Evolutionary conservation across 2,329 filamentous ascomycete genomes (phyloP).

Genomic region (Pezicula rhizophila): DNA sequence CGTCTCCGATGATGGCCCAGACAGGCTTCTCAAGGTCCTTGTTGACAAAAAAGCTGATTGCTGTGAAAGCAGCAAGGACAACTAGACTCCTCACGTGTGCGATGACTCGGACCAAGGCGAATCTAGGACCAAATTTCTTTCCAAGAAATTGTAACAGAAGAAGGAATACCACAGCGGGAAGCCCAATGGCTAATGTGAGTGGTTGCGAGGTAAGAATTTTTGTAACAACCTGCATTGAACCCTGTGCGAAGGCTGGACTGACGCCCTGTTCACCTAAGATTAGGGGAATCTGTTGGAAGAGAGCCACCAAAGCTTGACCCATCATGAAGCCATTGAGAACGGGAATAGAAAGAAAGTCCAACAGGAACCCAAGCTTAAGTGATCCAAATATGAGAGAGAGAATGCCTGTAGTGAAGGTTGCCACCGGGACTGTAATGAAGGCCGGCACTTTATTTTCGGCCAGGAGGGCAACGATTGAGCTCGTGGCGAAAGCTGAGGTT

Average conservation of each 20-base stretch:
- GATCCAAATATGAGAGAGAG: constrained; percentile 54
- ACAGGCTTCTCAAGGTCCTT: constrained; percentile 36
- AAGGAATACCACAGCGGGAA: constrained; percentile 50
- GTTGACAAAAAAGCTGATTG: constrained; percentile 69
- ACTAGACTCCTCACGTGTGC: constrained; percentile 82
- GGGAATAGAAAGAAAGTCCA: constrained; percentile 60
- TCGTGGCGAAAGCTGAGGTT: constrained; percentile 57
- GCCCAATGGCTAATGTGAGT: constrained; percentile 47
- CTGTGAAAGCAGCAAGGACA: constrained; percentile 88
- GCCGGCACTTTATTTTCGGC: constrained; percentile 42
- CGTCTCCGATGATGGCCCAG: constrained; percentile 44
- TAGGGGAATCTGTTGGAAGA: constrained; percentile 53
- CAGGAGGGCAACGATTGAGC: constrained; percentile 50
- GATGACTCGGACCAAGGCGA: constrained; percentile 50
- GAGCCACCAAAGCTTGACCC: constrained; percentile 58
- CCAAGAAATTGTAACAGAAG: constrained; percentile 42
- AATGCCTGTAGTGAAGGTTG: constrained; percentile 59
- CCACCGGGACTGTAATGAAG: constrained; percentile 51
- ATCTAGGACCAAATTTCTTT: constrained; percentile 50
- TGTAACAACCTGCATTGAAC: constrained; percentile 54
- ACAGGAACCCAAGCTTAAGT: constrained; percentile 57
- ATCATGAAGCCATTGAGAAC: constrained; percentile 61
- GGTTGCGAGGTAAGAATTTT: constrained; percentile 48
- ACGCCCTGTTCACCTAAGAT: constrained; percentile 32
- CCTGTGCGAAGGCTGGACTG: constrained; percentile 45